Evolutionary conservation across 108 stramenopile genomes (phyloP).

Genomic region (Fistulifera solaris): DNA sequence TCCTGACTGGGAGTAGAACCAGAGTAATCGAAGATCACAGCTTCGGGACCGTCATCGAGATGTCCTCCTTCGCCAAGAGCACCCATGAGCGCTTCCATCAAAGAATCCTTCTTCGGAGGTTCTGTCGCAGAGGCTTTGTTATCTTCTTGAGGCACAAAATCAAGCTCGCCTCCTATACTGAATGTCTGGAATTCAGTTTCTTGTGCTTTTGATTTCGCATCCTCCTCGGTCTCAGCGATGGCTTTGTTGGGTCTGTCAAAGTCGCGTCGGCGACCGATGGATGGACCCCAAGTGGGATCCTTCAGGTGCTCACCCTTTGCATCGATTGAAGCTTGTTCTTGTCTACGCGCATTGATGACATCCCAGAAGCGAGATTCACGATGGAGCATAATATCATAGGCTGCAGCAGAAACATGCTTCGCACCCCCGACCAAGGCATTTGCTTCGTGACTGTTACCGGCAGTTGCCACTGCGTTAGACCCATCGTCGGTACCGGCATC

Average conservation of each 20-base stretch:
- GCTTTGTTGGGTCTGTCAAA: conserved; percentile 21
- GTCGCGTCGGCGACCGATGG: conserved; percentile 64
- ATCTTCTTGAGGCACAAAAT: conserved; percentile 26
- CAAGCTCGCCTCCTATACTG: conserved; percentile 74
- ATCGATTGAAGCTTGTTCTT: conserved; percentile 32
- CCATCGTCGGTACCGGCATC: background rate
- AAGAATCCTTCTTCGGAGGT: conserved; percentile 24
- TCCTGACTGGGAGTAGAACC: background rate
- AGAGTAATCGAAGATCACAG: conserved; percentile 6
- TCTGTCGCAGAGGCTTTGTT: background rate
- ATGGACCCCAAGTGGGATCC: conserved; percentile 50
- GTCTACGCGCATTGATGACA: conserved; percentile 54
- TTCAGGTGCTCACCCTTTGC: conserved; percentile 1
- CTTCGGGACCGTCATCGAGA: conserved; percentile 15
- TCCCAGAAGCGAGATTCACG: conserved; percentile 84
- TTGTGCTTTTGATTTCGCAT: conserved; percentile 16
- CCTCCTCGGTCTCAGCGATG: conserved; percentile 3
- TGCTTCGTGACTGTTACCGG: conserved; percentile 36
- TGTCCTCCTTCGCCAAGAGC: conserved; percentile 53
- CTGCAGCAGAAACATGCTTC: too few relatives aligned
- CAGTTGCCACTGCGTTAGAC: background rate
- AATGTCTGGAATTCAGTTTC: conserved; percentile 41
- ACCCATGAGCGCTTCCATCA: conserved; percentile 55
- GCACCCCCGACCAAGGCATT: too few relatives aligned
- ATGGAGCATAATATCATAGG: conserved; percentile 74